phyloP scores from a whole-genome alignment of 2,329 filamentous ascomycete genomes.

The Teratosphaeria viscida region DNA sequence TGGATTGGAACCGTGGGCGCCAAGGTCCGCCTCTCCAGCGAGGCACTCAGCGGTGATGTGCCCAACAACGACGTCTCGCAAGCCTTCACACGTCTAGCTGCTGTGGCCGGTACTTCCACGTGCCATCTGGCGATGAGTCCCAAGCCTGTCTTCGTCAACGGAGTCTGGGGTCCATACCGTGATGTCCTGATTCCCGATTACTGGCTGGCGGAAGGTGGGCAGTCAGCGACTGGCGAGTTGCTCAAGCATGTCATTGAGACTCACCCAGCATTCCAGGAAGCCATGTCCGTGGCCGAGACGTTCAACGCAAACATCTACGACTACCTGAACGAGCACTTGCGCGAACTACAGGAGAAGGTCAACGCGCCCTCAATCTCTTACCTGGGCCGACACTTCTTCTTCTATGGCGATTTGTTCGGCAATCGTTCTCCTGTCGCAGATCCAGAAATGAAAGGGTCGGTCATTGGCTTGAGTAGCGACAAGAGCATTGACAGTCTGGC shows the following conservation, averaged over 20 bases:
- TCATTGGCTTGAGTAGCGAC: conserved; percentile 79
- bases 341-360: conserved; percentile 58
- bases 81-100: conserved; percentile 84
- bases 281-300: conserved; percentile 65
- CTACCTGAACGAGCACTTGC: conserved; percentile 80
- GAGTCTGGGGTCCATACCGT: conserved; percentile 94
- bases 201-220: conserved; percentile 96
- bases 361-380: conserved; percentile 71
- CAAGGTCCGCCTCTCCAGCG: conserved; percentile 61
- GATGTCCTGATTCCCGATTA: conserved; percentile 85
- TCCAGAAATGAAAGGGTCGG: conserved; percentile 79
- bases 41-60: conserved; percentile 55
- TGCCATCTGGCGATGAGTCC: conserved; percentile 95
- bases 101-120: conserved; percentile 92
- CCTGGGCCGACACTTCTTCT: conserved; percentile 89
- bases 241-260: conserved; percentile 92
- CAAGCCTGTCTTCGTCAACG: conserved; percentile 83
- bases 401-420: conserved; percentile 95
- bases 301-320: conserved; percentile 88
- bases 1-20: conserved; percentile 99
- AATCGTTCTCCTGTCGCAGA: conserved; percentile 93
- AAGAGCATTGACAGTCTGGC: conserved; percentile 79
- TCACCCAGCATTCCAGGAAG: conserved; percentile 79
- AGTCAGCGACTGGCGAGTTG: conserved; percentile 90
- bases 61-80: conserved; percentile 80